A percentile compares a stretch with the other conserved stretches of the same genome.
Conservation (phyloP, 73 alveolate genomes). For the Blepharisma japonicum region DNA sequence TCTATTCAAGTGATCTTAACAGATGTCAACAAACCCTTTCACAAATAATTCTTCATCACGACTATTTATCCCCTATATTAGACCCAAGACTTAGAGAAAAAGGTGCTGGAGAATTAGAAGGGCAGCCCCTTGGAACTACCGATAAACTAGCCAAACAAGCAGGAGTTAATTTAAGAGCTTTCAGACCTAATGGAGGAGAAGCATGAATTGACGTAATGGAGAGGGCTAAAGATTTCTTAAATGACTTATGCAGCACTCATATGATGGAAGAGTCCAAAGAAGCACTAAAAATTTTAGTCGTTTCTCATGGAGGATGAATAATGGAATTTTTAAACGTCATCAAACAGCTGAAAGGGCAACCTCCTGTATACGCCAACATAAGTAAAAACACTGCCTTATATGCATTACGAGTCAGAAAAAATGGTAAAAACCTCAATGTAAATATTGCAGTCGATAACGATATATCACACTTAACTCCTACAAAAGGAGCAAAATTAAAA, state of each 20-base stretch:
- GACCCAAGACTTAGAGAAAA: conserved; percentile 58
- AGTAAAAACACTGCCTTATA: conserved; percentile 37
- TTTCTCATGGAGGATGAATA: conserved; percentile 70
- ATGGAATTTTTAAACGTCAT: conserved; percentile 63
- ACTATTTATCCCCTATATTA: not conserved
- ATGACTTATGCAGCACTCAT: not conserved
- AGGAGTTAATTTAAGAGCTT: conserved; percentile 44
- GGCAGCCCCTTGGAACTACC: conserved; percentile 50
- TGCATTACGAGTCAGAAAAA: not conserved
- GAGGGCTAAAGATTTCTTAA: conserved; percentile 38
- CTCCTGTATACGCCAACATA: conserved; percentile 33
- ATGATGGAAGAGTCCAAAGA: conserved; percentile 16
- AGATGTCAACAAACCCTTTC: conserved; percentile 51
- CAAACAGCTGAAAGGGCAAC: conserved; percentile 30
- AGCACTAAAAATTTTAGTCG: conserved; percentile 34
- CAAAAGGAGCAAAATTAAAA: no score
- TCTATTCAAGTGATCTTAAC: conserved; percentile 51
- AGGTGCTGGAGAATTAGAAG: conserved; percentile 61
- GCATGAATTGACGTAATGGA: conserved; percentile 54
- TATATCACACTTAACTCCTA: not conserved
- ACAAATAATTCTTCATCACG: conserved; percentile 3
- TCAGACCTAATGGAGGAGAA: conserved; percentile 65
- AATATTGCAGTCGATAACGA: not conserved
- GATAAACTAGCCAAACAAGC: conserved; percentile 39
- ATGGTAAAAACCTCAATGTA: not conserved